A percentile compares a stretch with the other conserved stretches of the same genome.
phyloP scores from a whole-genome alignment of 1,284 basidiomycete species.

The Moesziomyces sp. region DNA sequence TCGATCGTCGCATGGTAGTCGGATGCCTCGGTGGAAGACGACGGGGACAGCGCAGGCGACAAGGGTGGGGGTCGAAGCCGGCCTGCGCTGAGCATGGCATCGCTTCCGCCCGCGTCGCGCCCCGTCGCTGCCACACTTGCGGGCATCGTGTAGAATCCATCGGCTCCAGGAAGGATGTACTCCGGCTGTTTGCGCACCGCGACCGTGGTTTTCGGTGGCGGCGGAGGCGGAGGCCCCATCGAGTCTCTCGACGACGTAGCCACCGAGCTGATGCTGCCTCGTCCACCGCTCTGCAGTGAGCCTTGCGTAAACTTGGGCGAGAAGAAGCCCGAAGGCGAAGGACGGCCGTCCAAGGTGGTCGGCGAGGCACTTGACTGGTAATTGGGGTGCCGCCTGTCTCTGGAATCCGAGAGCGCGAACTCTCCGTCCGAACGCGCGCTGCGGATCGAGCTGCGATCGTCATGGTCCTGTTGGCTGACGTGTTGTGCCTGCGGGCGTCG shows the following conservation, averaged over 20 bases:
- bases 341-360: not conserved
- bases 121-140: conserved; percentile 1
- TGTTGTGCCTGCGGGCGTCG: not conserved
- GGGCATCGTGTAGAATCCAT: conserved; percentile 52
- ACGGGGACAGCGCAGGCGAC: conserved; percentile 18
- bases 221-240: conserved; percentile 36
- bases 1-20: conserved; percentile 32
- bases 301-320: conserved; percentile 5
- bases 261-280: conserved; percentile 4
- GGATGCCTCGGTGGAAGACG: conserved; percentile 16
- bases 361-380: not conserved
- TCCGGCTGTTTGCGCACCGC: conserved; percentile 37
- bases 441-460: conserved; percentile 6
- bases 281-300: not conserved
- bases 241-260: conserved; percentile 26
- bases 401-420: not conserved
- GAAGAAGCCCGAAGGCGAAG: conserved; percentile 3
- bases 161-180: conserved; percentile 49
- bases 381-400: not conserved
- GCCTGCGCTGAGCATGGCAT: not conserved
- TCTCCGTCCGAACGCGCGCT: conserved; percentile 13
- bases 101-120: not conserved
- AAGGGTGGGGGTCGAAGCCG: conserved; percentile 25
- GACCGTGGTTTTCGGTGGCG: conserved; percentile 32
- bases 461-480: not conserved